A percentile compares a stretch with the other conserved stretches of the same genome.
Evolutionary conservation across 352 stramenopile species (phyloP).

Genomic region (Aphanomyces astaci): DNA sequence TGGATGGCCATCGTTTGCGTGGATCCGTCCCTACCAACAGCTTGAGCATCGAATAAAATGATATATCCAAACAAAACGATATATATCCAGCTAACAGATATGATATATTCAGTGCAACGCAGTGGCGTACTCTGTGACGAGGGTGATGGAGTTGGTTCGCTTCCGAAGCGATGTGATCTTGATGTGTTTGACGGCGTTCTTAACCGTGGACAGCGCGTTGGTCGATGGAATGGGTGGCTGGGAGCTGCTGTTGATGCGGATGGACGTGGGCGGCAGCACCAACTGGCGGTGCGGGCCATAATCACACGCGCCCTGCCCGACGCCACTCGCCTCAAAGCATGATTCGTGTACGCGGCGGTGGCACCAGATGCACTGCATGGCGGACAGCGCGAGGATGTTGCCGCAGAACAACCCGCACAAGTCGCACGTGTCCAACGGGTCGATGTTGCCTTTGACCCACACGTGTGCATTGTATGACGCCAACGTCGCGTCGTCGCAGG

Average conservation of each 20-base stretch:
- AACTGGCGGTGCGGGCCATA: conserved; percentile 58
- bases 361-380: conserved; percentile 76
- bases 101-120: no score
- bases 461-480: conserved; percentile 38
- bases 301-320: conserved; percentile 32
- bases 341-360: conserved; percentile 72
- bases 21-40: conserved; percentile 6
- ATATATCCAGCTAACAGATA: no score
- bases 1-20: conserved; percentile 8
- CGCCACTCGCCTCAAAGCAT: conserved; percentile 35
- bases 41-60: background rate
- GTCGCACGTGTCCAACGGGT: conserved; percentile 72
- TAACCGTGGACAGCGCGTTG: conserved; percentile 52
- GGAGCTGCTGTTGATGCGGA: conserved; percentile 34
- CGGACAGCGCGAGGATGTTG: conserved; percentile 70
- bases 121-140: conserved; percentile 1
- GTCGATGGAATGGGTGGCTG: conserved; percentile 5
- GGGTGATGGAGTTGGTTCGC: conserved; percentile 43
- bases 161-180: conserved; percentile 28
- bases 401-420: conserved; percentile 72
- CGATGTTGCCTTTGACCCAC: conserved; percentile 80
- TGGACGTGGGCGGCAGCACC: conserved; percentile 54
- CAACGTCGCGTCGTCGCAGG: background rate
- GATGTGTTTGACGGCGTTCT: conserved; percentile 63
- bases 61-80: no score